Base-by-base conservation (phyloP, 345 rosid genomes). In the Acer negundo region DNA sequence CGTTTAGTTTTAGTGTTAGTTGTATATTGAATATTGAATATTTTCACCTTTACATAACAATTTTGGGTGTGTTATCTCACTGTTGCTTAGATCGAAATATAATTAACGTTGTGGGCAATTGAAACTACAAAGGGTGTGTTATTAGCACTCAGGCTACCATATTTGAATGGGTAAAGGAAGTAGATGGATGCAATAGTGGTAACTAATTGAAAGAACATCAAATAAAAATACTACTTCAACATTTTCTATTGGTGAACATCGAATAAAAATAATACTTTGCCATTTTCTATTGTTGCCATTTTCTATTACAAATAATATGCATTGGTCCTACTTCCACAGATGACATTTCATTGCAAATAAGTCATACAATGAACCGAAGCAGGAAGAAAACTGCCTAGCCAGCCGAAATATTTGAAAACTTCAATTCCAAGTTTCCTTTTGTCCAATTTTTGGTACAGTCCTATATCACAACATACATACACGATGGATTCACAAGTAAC, bases 401-500 rank as follows among this genome's bases (percentile, higher is more conserved):
- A 8, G 47, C 7, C n/a, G 10, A 46, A 0, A 19, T 10, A 5
- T 10, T n/a, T 44, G 19, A 65, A 63, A 75, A 47, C 8, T 63
- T 28, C 31, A 51, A 64, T 64, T 75, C 20, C 47, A 49, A 10
- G 44, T 74, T 64, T 46, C 6, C 49, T 35, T 67, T n/a, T 7
- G 26, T 62, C 62, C 61, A 66, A 82, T 67, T 67, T 70, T 46
- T 56, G 71, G 44, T 11, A 58, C 28, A 35, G 38, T 6, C 4
- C 72, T 63, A 53, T 28, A 40, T 55, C 67, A 13, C 28, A n/a
- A 8, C 62, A 47, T 40, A 56, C 49, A 73, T 51, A 16, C 31
- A 16, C 31, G 72, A 80, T 51, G 51, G 28, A 75, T 69, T 22
- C 71, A 19, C 24, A 8, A 26, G 42, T 55, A 51, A 55, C 73